phyloP scores from a whole-genome alignment of 2,329 filamentous ascomycete genomes.

The Neonectria hederae region DNA sequence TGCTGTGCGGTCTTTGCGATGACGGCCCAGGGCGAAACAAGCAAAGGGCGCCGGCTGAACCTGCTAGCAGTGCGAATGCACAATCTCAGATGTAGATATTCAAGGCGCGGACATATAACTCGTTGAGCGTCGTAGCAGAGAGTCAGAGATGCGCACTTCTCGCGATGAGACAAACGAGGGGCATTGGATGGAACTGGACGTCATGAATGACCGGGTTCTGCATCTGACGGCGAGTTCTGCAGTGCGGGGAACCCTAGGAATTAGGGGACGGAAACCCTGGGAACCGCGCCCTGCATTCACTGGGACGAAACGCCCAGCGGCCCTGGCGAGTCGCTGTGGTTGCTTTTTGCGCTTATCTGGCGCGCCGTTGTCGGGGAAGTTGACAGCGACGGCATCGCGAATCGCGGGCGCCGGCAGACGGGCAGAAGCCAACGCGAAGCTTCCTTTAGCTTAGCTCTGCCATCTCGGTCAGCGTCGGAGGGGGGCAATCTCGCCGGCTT shows the following conservation, averaged over 20 bases:
- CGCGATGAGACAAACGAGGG: background rate
- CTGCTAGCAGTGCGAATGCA: background rate
- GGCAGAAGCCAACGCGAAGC: background rate
- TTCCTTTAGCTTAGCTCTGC: background rate
- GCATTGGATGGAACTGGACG: background rate
- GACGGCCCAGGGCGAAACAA: background rate
- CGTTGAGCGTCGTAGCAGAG: no score
- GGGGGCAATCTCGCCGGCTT: background rate
- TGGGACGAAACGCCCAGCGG: background rate
- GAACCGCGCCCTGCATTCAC: no score
- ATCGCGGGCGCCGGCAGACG: background rate
- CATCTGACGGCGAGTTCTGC: background rate
- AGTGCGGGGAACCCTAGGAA: background rate
- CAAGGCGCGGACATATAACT: no score
- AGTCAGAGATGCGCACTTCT: no score
- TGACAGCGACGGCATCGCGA: background rate
- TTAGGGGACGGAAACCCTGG: background rate
- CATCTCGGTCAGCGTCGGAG: background rate
- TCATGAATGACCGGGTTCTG: background rate
- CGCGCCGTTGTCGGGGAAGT: background rate
- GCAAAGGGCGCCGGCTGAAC: background rate
- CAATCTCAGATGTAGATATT: background rate
- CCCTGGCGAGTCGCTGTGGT: background rate
- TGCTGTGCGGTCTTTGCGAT: background rate
- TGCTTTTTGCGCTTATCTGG: background rate